Evolutionary conservation across 140 eudicot genomes (phyloP).

Genomic region (Ambrosia hybrid): DNA sequence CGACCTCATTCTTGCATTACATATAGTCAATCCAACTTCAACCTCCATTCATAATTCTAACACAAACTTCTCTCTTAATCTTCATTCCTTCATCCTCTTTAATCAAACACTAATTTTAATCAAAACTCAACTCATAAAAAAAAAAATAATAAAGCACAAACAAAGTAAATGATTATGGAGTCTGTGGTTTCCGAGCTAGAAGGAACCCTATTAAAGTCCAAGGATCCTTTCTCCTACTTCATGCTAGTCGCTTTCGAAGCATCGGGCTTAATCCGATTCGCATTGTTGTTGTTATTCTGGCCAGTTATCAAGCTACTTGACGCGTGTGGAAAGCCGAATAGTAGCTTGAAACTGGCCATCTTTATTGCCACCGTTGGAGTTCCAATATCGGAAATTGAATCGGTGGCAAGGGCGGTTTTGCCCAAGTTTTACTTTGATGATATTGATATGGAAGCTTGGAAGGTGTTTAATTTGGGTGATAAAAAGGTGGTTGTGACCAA

Average conservation of each 20-base stretch:
- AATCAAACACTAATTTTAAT: slow-evolving; percentile 13
- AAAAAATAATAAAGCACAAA: neutral
- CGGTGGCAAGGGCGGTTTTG: slow-evolving; percentile 89
- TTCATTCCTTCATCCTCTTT: slow-evolving; percentile 24
- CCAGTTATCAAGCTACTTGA: slow-evolving; percentile 65
- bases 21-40: slow-evolving; percentile 42
- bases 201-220: slow-evolving; percentile 70
- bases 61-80: neutral
- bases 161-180: slow-evolving; percentile 23
- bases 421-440: slow-evolving; percentile 88
- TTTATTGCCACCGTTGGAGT: slow-evolving; percentile 81
- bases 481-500: slow-evolving; percentile 74
- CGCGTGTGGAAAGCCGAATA: slow-evolving; percentile 38
- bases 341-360: slow-evolving; percentile 53
- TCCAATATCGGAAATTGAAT: slow-evolving; percentile 68
- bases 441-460: slow-evolving; percentile 76
- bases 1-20: slow-evolving; percentile 34
- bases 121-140: neutral
- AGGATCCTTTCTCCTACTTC: slow-evolving; percentile 80
- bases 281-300: slow-evolving; percentile 59
- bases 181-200: slow-evolving; percentile 79
- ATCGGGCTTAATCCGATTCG: slow-evolving; percentile 76
- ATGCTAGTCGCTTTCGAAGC: slow-evolving; percentile 94
- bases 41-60: slow-evolving; percentile 41
- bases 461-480: slow-evolving; percentile 56